Evolutionary conservation across 148 eudicot species (phyloP).

Genomic region (Silene uniflora): DNA sequence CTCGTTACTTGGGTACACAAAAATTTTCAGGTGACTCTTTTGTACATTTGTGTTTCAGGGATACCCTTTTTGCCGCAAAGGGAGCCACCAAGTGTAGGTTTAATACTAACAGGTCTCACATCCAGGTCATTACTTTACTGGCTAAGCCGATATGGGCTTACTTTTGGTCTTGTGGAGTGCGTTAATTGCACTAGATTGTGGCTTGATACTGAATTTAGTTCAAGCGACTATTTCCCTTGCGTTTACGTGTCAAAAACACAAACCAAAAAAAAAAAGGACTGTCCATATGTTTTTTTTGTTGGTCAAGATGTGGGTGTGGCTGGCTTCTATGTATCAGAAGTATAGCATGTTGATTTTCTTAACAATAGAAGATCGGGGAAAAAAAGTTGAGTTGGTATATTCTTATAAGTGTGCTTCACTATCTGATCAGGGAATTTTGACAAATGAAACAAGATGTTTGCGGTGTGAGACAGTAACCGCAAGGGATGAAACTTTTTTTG

Average conservation of each 20-base stretch:
- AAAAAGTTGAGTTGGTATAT: not conserved
- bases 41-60: not conserved
- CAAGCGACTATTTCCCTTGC: not conserved
- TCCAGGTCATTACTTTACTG: not conserved
- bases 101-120: not conserved
- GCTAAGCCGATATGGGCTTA: not conserved
- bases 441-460: slow-evolving; percentile 86
- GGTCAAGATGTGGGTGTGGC: too few relatives aligned
- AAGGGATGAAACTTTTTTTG: slow-evolving; percentile 81
- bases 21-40: slow-evolving; percentile 59
- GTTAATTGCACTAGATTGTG: not conserved
- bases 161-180: not conserved
- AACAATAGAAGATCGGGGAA: not conserved
- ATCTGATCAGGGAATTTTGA: slow-evolving; percentile 64
- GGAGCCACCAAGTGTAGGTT: not conserved
- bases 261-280: too few relatives aligned
- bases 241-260: not conserved
- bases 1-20: slow-evolving; percentile 80
- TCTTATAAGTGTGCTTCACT: not conserved
- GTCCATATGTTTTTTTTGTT: too few relatives aligned
- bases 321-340: too few relatives aligned
- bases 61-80: not conserved
- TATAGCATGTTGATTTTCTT: too few relatives aligned
- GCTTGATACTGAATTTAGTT: not conserved
- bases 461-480: slow-evolving; percentile 88